phyloP scores from a whole-genome alignment of 1,284 basidiomycete species.

The Waitea zeae region DNA sequence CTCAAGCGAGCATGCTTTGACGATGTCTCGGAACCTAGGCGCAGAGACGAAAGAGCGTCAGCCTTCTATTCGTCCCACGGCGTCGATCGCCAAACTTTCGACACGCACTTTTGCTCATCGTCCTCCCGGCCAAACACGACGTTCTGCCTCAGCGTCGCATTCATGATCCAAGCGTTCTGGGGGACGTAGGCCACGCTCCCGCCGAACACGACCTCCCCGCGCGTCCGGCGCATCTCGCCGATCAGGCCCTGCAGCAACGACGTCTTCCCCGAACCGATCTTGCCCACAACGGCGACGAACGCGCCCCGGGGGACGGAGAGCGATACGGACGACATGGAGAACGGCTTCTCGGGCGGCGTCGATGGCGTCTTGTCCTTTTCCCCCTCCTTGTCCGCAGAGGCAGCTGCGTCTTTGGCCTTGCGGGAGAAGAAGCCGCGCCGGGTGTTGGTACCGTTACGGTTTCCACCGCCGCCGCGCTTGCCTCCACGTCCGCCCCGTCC shows the following conservation, averaged over 20 bases:
- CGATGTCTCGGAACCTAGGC: constrained; percentile 33
- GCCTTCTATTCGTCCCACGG: constrained; percentile 37
- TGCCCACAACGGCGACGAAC: constrained; percentile 58
- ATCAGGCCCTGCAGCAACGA: constrained; percentile 56
- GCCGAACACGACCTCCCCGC: constrained; percentile 43
- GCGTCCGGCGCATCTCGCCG: constrained; percentile 59
- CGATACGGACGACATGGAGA: constrained; percentile 38
- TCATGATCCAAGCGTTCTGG: constrained; percentile 69
- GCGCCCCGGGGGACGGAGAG: constrained; percentile 41
- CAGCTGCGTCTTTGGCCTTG: constrained; percentile 11
- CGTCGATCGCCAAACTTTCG: constrained; percentile 12
- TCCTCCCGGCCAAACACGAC: constrained; percentile 51
- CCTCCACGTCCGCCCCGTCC: constrained; percentile 3
- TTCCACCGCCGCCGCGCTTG: background rate
- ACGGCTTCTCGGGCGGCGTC: constrained; percentile 38
- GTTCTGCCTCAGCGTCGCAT: constrained; percentile 53
- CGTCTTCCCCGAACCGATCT: constrained; percentile 59
- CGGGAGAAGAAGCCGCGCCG: constrained; percentile 5
- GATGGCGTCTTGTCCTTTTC: constrained; percentile 9
- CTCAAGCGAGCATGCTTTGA: constrained; percentile 43
- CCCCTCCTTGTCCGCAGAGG: constrained; percentile 7
- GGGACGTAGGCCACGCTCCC: constrained; percentile 61
- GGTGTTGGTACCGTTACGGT: background rate
- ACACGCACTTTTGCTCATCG: constrained; percentile 31
- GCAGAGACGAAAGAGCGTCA: too few species aligned